Conservation (phyloP, 2,329 filamentous ascomycete species). For the Fusarium annulatum region DNA sequence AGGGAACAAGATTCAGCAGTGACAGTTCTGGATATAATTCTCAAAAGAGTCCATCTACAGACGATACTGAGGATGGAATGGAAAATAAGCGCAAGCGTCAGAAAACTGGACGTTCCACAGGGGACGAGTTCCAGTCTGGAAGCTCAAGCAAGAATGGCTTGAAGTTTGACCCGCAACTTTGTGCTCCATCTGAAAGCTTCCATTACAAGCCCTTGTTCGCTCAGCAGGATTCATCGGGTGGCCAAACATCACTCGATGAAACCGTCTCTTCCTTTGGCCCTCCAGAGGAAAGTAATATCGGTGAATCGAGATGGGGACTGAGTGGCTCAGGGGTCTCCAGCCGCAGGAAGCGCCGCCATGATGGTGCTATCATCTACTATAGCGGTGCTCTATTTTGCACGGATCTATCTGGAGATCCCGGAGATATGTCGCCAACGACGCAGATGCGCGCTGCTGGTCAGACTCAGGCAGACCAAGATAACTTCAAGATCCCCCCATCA, state of each 20-base stretch:
- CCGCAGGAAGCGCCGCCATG: conserved; percentile 66
- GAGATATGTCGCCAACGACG: conserved; percentile 59
- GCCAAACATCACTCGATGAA: conserved; percentile 60
- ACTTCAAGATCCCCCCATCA: conserved; percentile 37
- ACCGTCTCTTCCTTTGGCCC: conserved; percentile 61
- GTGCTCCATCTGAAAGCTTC: conserved; percentile 60
- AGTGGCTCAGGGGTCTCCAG: conserved; percentile 61
- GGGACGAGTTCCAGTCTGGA: conserved; percentile 50
- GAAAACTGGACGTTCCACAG: conserved; percentile 54
- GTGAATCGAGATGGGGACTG: conserved; percentile 58
- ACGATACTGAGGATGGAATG: conserved; percentile 59
- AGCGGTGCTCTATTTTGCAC: conserved; percentile 83
- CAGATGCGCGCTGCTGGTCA: conserved; percentile 61
- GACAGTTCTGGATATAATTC: conserved; percentile 67
- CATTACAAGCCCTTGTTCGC: conserved; percentile 74
- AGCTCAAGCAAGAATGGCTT: conserved; percentile 53
- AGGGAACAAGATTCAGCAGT: conserved; percentile 73
- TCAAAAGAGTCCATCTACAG: conserved; percentile 60
- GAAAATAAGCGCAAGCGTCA: conserved; percentile 60
- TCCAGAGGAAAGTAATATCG: conserved; percentile 61
- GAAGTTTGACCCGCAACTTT: conserved; percentile 54
- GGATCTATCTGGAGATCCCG: conserved; percentile 77
- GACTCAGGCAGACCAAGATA: conserved; percentile 44
- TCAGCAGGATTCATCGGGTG: conserved; percentile 60
- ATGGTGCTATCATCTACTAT: conserved; percentile 87